Evolutionary conservation across 2,329 filamentous ascomycete species (phyloP).

Genomic region (Ophiostoma ips): DNA sequence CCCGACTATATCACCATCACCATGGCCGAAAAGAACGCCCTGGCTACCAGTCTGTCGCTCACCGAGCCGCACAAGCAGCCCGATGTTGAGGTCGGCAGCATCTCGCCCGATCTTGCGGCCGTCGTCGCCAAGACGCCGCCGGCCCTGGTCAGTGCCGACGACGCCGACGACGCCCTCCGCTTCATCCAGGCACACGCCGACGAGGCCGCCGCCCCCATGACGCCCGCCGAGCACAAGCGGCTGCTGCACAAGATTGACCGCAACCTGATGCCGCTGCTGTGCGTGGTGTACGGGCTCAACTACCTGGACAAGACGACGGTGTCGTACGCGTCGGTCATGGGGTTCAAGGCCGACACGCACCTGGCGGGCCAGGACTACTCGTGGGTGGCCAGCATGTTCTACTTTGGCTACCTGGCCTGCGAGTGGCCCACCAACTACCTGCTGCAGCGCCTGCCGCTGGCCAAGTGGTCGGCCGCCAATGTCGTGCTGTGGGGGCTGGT

Average conservation of each 20-base stretch:
- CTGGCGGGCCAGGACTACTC: conserved; percentile 31
- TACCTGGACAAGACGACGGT: conserved; percentile 34
- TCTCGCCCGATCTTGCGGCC: neutral
- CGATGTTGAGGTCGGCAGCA: conserved; percentile 2
- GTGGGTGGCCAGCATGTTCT: conserved; percentile 38
- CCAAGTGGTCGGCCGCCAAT: conserved; percentile 51
- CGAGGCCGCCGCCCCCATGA: conserved; percentile 22
- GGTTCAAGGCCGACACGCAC: conserved; percentile 31
- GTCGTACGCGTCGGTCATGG: conserved; percentile 39
- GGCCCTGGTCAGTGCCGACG: too few relatives aligned
- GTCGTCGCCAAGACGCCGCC: conserved; percentile 23
- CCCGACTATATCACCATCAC: too few relatives aligned
- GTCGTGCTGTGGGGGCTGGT: conserved; percentile 47
- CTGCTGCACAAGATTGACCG: conserved; percentile 32
- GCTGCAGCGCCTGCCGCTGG: conserved; percentile 48
- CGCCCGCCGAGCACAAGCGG: conserved; percentile 25
- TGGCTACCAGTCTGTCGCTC: neutral
- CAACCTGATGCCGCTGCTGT: conserved; percentile 37
- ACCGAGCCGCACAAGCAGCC: neutral
- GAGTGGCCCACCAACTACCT: conserved; percentile 54
- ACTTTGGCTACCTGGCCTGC: conserved; percentile 37
- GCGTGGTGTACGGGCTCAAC: conserved; percentile 43
- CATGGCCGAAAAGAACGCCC: neutral
- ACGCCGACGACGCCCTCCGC: conserved; percentile 30
- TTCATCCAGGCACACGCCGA: conserved; percentile 23